Base-by-base conservation (phyloP, 768 basidiomycete genomes). In the Lentinula aciculospora region DNA sequence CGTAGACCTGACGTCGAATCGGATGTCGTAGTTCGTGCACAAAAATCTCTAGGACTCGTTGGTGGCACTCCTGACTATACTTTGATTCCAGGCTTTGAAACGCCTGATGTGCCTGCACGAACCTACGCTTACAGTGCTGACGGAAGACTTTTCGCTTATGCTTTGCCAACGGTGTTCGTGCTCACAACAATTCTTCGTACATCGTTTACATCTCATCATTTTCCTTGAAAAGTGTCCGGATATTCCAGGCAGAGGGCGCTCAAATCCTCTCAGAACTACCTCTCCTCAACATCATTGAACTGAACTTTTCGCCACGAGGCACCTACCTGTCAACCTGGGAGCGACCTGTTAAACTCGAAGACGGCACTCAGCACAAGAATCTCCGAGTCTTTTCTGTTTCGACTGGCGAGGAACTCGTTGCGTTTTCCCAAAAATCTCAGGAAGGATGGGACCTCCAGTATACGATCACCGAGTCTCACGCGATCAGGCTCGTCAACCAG, bases 291-390 rank as follows among this genome's bases (percentile, higher is more conserved):
- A 81, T 89, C 61, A 69, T 94, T 53, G 97, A 98, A 67, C 69
- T 98, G 64, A 81, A 81, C 65, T 97, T 99, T 73, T 98, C 96
- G 5, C 95, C 97, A 9, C 83, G 89, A 60, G 95, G 93, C 37
- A 93, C 90, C 0, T 98, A 92, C 71, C 67, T 99, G 42, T 95
- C 93, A 54, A 95, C 92, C 47, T 98, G 95, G 92, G 95, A 98
- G 74, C 84, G 97, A 58, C 92, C 89, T 63, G 84, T 85, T 65
- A 97, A 97, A 74, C 81, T 90, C 50, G 95, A 94, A 69, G 94
- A 94, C 62, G 92, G 90, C 56, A 69, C 82, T 2, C 92, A 94
- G 72, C 91, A 96, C 80, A 95, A 91, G 77, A 99, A 99, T 70
- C 83, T 95, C 59, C 86, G 91, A 59, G 79, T 98, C 62, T 99